Evolutionary conservation across 2,329 filamentous ascomycete genomes (phyloP).

Genomic region (Arthrobotrys iridis): DNA sequence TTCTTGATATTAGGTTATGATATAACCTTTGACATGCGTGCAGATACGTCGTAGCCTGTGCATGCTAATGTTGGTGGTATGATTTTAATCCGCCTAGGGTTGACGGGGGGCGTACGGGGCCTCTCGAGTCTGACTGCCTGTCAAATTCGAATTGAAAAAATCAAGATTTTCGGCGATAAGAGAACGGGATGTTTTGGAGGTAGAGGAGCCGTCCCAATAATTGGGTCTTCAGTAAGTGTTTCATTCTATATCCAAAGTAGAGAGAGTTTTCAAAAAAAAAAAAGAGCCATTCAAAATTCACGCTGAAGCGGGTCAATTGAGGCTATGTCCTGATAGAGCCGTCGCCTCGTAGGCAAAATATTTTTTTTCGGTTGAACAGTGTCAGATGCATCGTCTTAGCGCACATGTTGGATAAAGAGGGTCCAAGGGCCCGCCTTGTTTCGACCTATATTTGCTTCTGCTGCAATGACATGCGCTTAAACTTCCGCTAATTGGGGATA

Average conservation of each 20-base stretch:
- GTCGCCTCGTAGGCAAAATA: conserved; percentile 45
- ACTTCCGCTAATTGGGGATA: conserved; percentile 36
- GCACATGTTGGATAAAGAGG: conserved; percentile 38
- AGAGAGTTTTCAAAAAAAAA: conserved; percentile 1
- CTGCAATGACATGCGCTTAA: conserved; percentile 44
- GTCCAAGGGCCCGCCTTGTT: conserved; percentile 42
- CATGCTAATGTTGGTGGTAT: conserved; percentile 32
- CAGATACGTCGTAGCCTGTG: conserved; percentile 41
- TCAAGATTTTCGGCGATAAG: conserved; percentile 3
- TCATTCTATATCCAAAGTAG: conserved; percentile 6
- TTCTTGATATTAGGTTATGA: conserved; percentile 38
- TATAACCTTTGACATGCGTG: conserved; percentile 53
- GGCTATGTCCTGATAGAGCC: conserved; percentile 37
- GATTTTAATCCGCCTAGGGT: conserved; percentile 29
- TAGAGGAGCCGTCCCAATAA: conserved; percentile 8
- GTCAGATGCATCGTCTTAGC: conserved; percentile 29
- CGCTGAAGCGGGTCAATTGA: conserved; percentile 35
- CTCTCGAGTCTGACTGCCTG: conserved; percentile 25
- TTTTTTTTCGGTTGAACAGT: conserved; percentile 11
- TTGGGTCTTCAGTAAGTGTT: not conserved
- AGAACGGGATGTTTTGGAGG: conserved; percentile 17
- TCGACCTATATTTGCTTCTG: conserved; percentile 27
- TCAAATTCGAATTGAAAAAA: not conserved
- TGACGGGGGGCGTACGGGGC: conserved; percentile 36
- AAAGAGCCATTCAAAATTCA: conserved; percentile 36